Conservation (phyloP, 2,329 filamentous ascomycete species). For the Monosporascus sp. region DNA sequence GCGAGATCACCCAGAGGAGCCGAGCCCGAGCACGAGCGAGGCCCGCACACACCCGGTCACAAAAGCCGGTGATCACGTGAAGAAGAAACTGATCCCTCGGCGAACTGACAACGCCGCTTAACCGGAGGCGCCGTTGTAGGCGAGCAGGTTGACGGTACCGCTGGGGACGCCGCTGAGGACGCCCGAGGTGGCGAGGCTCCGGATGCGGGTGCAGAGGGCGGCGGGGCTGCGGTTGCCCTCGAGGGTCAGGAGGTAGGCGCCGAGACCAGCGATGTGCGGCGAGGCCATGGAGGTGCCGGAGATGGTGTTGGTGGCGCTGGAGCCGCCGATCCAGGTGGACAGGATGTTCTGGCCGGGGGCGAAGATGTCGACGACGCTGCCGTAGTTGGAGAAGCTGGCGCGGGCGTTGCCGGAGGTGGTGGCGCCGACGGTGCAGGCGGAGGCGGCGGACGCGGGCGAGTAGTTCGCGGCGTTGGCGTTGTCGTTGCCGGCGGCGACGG, state of each 20-base stretch:
- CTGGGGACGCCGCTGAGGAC: constrained; percentile 31
- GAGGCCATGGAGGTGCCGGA: constrained; percentile 59
- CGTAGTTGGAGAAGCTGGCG: constrained; percentile 47
- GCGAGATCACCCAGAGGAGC: neutral
- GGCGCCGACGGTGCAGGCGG: constrained; percentile 50
- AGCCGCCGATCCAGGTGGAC: constrained; percentile 33
- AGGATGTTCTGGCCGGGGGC: constrained; percentile 37
- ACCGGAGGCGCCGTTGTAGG: constrained; percentile 26
- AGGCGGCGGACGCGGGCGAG: constrained; percentile 43
- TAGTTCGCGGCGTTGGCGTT: constrained; percentile 32
- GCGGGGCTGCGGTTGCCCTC: constrained; percentile 35
- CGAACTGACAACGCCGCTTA: neutral
- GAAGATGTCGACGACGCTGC: constrained; percentile 37
- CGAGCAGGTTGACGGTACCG: constrained; percentile 29
- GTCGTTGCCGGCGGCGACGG: constrained; percentile 52
- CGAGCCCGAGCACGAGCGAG: neutral
- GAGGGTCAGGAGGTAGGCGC: constrained; percentile 48
- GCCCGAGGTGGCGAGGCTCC: constrained; percentile 33
- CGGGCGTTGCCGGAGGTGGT: constrained; percentile 33
- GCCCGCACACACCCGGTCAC: neutral
- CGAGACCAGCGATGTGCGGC: constrained; percentile 57
- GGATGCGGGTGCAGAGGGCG: constrained; percentile 37
- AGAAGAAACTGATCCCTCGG: no score
- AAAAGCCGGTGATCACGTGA: neutral
- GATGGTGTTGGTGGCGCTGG: constrained; percentile 34